Evolutionary conservation across 2,329 filamentous ascomycete genomes (phyloP), one percentile per base, ranked within the genome.

Genomic region (Coniochaeta hoffmannii): DNA sequence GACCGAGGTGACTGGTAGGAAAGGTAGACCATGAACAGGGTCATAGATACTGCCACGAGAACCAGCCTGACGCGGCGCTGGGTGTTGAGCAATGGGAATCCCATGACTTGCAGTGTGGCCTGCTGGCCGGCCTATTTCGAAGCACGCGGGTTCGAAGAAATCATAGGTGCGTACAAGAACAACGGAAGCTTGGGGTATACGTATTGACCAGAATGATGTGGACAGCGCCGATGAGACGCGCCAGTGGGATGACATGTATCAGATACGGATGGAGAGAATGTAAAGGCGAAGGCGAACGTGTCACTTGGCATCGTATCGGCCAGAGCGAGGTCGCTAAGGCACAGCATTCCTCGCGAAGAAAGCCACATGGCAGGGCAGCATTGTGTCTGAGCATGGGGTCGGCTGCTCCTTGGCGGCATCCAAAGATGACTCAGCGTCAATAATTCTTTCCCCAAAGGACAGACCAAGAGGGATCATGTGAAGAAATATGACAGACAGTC

Each of bases 21-120:
- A 7, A 64, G 55, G 53, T 59, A 61, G 24, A 64, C 54, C 1
- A 64, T 52, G 14, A 60, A 14, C 3, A 60, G 15, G 7, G 55
- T 59, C 53, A 60, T 38, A 24, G 63, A 36, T 30, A 60, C 11
- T 2, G 60, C 59, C 19, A 63, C 17, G 26, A 56, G 52, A 8
- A 62, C 17, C 7, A 63, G 10, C 19, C 59, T 57, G 7, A 55
- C 56, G 34, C 60, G 56, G 44, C 60, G 57, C 53, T 61, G 58
- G 35, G 59, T 57, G 26, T 55, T 53, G 28, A 63, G 30, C 15
- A 59, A 44, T 7, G 57, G 56, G 36, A 59, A 24, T 3, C 46
- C 58, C 63, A 64, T 64, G 35, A 12, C 41, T 44, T 46, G 22
- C 11, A 24, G 8, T 22, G 36, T 12, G 7, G 30, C 30, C 30